These are phyloP conservation scores for Malus orientalis DNA, from an alignment of 306 rosid species.

Conservation along the genomic window DNA sequence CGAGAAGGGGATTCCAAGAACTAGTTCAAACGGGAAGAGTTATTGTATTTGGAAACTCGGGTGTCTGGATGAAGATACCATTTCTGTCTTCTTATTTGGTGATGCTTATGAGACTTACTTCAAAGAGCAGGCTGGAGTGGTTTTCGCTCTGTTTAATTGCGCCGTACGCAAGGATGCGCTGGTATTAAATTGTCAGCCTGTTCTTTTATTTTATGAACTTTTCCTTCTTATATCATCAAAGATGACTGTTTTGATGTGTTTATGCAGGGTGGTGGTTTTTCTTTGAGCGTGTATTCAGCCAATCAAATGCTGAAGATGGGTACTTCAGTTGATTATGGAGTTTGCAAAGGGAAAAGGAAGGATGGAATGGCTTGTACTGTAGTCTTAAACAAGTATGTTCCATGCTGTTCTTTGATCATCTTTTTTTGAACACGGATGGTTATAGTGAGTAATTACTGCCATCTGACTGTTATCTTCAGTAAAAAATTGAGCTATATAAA, in stretches of 20 bases:
- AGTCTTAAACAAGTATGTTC: slow-evolving; percentile 60
- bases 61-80: slow-evolving; percentile 57
- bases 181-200: slow-evolving; percentile 30
- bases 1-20: slow-evolving; percentile 61
- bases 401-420: not conserved
- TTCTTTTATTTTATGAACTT: not conserved
- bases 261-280: slow-evolving; percentile 75
- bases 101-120: slow-evolving; percentile 64
- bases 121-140: slow-evolving; percentile 53
- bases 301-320: slow-evolving; percentile 74
- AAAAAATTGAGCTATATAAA: not conserved
- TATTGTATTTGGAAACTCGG: slow-evolving; percentile 69
- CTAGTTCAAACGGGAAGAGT: slow-evolving; percentile 64
- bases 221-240: not conserved
- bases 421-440: not conserved
- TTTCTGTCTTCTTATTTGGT: slow-evolving; percentile 85
- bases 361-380: slow-evolving; percentile 76
- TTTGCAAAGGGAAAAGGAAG: slow-evolving; percentile 69
- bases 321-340: slow-evolving; percentile 76
- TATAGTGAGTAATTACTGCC: not conserved
- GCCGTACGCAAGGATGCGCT: slow-evolving; percentile 62
- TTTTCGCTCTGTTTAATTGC: slow-evolving; percentile 65
- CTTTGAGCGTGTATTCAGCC: slow-evolving; percentile 63
- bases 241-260: not conserved
- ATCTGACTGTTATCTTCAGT: not conserved